phyloP scores from a whole-genome alignment of 2,329 filamentous ascomycete genomes.

The Anthostomella pinea region DNA sequence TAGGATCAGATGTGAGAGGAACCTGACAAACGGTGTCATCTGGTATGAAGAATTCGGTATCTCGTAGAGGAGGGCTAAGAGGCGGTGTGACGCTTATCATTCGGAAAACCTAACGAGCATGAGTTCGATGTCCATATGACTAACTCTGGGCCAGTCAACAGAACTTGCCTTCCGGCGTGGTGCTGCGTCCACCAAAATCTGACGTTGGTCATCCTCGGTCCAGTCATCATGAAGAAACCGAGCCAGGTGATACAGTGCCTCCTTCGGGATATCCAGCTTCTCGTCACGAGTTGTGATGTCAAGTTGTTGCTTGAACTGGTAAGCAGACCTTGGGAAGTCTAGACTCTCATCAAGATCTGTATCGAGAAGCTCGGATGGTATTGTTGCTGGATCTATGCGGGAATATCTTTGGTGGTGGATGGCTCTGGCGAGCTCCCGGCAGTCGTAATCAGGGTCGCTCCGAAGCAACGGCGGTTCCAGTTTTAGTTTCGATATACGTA shows the following conservation, averaged over 20 bases:
- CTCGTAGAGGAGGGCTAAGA: slow-evolving; percentile 17
- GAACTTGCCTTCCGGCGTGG: slow-evolving; percentile 12
- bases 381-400: slow-evolving; percentile 11
- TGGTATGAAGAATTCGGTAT: slow-evolving; percentile 23
- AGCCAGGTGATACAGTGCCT: slow-evolving; percentile 18
- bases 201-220: slow-evolving; percentile 10
- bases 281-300: slow-evolving; percentile 12
- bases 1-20: slow-evolving; percentile 24
- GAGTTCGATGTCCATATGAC: slow-evolving; percentile 4
- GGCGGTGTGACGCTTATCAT: slow-evolving; percentile 26
- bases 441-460: slow-evolving; percentile 29
- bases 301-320: slow-evolving; percentile 13
- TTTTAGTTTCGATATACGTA: slow-evolving; percentile 15
- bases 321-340: slow-evolving; percentile 19
- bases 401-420: slow-evolving; percentile 15
- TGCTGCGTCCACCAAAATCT: slow-evolving; percentile 9
- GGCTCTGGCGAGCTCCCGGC: slow-evolving; percentile 16
- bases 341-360: slow-evolving; percentile 23
- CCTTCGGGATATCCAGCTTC: slow-evolving; percentile 23
- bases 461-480: slow-evolving; percentile 25
- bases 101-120: slow-evolving; percentile 14
- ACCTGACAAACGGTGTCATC: slow-evolving; percentile 22
- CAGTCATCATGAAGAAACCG: slow-evolving; percentile 15
- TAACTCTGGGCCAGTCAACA: neutral
- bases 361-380: slow-evolving; percentile 27